Conservation (phyloP, 1,139 yeast genomes). For the Nakaseomyces kungkrabaensis region DNA sequence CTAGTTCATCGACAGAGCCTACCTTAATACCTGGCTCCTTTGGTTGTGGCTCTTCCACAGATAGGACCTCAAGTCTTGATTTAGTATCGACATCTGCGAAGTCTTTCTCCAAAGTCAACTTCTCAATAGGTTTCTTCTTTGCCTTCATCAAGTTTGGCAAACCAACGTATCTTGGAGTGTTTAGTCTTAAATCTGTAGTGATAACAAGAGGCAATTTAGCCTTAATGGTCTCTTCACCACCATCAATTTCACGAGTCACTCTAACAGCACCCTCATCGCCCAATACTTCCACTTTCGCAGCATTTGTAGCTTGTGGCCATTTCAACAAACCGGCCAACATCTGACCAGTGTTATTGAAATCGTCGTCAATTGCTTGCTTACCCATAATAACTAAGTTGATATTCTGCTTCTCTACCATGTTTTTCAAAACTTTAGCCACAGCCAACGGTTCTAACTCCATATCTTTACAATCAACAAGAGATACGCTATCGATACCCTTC, state of each 20-base stretch:
- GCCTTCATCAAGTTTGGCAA: constrained; percentile 97
- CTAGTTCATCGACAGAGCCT: constrained; percentile 68
- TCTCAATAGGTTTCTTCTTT: constrained; percentile 79
- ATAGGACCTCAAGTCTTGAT: constrained; percentile 57
- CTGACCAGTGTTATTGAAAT: constrained; percentile 93
- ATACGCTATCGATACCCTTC: constrained; percentile 83
- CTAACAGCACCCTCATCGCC: constrained; percentile 43
- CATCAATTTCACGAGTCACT: constrained; percentile 89
- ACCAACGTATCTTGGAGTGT: constrained; percentile 89
- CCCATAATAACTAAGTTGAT: constrained; percentile 81
- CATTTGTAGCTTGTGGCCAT: constrained; percentile 98
- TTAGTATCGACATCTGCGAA: constrained; percentile 51
- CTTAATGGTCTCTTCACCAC: constrained; percentile 77
- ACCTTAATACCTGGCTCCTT: constrained; percentile 80
- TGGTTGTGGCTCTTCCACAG: constrained; percentile 76
- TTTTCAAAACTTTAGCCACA: constrained; percentile 75
- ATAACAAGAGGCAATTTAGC: constrained; percentile 77
- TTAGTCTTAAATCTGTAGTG: constrained; percentile 87
- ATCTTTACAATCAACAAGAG: constrained; percentile 72
- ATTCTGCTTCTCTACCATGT: constrained; percentile 59
- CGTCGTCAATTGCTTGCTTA: constrained; percentile 94
- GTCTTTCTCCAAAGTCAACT: constrained; percentile 51
- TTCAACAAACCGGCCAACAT: constrained; percentile 87
- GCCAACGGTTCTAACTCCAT: constrained; percentile 67
- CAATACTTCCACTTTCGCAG: constrained; percentile 62